Base-by-base conservation (phyloP, 169 alveolate species). In the Theileria luwenshuni region DNA sequence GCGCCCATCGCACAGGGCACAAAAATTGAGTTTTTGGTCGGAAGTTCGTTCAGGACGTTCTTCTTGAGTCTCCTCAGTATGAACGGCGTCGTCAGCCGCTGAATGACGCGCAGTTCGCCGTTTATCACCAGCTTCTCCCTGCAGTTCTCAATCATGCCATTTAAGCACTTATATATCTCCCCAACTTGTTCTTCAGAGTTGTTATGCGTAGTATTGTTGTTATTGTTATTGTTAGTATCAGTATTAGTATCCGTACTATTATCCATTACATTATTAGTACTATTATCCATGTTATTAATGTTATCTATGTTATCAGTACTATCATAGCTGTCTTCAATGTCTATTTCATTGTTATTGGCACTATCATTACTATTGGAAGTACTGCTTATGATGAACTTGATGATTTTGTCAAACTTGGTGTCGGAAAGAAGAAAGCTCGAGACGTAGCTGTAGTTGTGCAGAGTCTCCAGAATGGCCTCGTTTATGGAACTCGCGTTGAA, bases 31-130 rank as follows among this genome's bases (percentile, higher is more conserved):
- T 76, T 73, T 72, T 94, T 94, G 61, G 56, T 74, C 6, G 97
- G 97, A 60, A 94, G 76, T 38, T 92, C 94, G 47, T 84, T 86
- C 56, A 94, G 81, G 10, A 92, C 97, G 35, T 92, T 94, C 48
- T 85, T 77, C 75, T 94, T 94, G 23, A 92, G 74, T 13, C 97
- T 77, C 21, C 97, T 65, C 48, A 94, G 83, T 33, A 94, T 92
- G 72, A 94, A 94, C 0, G 97, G 97, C 19, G 95, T 93, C 27
- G 92, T 76, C n/a, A 94, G 83, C 60, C 85, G 83, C 61, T 93
- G 97, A 13, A 81, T 21, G 23, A 67, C 68, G 3, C 61, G 59
- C 38, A 73, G 28, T 3, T 58, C 28, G 1, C 51, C 65, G 23
- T 47, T 56, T 8, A 54, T 54, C 27, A 2, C 33, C 27, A 25